phyloP scores from a whole-genome alignment of 1,284 basidiomycete species.

The Rhodotorula sp. region DNA sequence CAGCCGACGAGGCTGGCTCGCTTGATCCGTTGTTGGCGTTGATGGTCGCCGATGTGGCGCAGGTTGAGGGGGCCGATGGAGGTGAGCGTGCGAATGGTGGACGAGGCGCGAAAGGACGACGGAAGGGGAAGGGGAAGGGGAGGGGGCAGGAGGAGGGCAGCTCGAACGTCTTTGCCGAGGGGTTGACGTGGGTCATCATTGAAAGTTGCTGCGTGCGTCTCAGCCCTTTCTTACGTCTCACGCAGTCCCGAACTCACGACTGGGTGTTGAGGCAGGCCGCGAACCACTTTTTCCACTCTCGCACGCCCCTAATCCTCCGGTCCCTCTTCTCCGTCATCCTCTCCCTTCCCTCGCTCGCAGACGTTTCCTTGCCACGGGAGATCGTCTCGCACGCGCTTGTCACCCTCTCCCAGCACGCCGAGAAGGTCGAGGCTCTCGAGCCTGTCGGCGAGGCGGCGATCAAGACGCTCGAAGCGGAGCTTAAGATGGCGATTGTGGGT shows the following conservation, averaged over 20 bases:
- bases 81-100: slow-evolving; percentile 19
- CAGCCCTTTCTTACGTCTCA: background rate
- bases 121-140: slow-evolving; percentile 38
- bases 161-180: slow-evolving; percentile 39
- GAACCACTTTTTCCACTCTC: slow-evolving; percentile 40
- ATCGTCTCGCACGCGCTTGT: slow-evolving; percentile 30
- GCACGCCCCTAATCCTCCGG: slow-evolving; percentile 36
- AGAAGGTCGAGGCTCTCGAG: slow-evolving; percentile 30
- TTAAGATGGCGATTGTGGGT: background rate
- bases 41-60: slow-evolving; percentile 29
- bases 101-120: slow-evolving; percentile 25
- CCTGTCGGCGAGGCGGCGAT: slow-evolving; percentile 29
- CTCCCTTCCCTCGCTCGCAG: slow-evolving; percentile 13
- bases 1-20: slow-evolving; percentile 6
- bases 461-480: slow-evolving; percentile 14
- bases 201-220: slow-evolving; percentile 39
- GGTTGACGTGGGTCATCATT: slow-evolving; percentile 35
- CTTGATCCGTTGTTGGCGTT: slow-evolving; percentile 28
- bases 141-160: slow-evolving; percentile 39
- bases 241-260: background rate
- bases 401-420: slow-evolving; percentile 15
- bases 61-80: slow-evolving; percentile 19
- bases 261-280: slow-evolving; percentile 28
- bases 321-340: slow-evolving; percentile 27
- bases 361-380: slow-evolving; percentile 23